Evolutionary conservation across 2,329 filamentous ascomycete genomes (phyloP), one percentile per base, ranked within the genome.

Genomic region (Hymenotorrendiella dingleyae): DNA sequence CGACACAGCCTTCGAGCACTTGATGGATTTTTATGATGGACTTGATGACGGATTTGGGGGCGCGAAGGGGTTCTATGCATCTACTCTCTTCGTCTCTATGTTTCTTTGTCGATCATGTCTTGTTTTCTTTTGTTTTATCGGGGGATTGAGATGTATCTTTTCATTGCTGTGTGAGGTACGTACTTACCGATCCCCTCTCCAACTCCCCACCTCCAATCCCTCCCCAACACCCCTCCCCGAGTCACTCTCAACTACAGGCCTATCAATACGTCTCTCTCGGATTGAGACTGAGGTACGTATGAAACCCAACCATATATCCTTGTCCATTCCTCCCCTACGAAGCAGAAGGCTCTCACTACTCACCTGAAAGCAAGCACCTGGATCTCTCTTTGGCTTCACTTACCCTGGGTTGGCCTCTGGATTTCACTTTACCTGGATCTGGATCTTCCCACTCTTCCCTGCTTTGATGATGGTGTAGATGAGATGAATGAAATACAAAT

Each of bases 91-190:
- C 41, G 43, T 53, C 29, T 50, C 48, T 30, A 23, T 29, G 30
- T 35, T 45, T 45, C 33, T 39, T 41, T 42, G 16, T 48, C 46
- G 48, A 24, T n/a, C n/a, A n/a, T n/a, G n/a, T n/a, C n/a, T 46
- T 45, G 46, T 45, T 39, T 35, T 20, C n/a, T 26, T 10, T 35
- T 32, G 29, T 20, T 16, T 2, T 32, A 19, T 35, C 39, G 38
- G 48, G 21, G n/a, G n/a, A 16, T 14, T 30, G 10, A 9, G 45
- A 38, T 36, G 28, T 20, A 28, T 40, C 28, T 40, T 40, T 37
- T 43, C 44, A 43, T 46, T 20, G 39, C 36, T 16, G 37, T 27
- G 50, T 54, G 49, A 56, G 56, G 56, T 58, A 58, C 54, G 56
- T 57, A 55, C 43, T 36, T 34, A 43, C 30, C 34, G 20, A 33